Evolutionary conservation across 164 flowering plant species (phyloP).

Genomic region (Platanus orientalis): DNA sequence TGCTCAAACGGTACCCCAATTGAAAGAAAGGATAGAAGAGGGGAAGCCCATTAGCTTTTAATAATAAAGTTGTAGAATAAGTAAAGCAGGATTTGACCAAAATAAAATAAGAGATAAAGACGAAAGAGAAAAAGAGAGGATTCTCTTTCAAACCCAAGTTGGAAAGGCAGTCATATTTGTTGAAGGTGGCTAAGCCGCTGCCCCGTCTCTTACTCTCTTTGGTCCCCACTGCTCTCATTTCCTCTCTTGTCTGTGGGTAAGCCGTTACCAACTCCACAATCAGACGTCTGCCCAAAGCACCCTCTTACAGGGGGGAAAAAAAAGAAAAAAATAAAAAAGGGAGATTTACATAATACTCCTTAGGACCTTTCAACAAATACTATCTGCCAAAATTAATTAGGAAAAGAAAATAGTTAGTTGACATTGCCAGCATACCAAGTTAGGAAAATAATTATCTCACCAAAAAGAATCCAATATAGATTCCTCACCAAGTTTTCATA

Average conservation of each 20-base stretch:
- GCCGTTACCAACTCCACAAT: conserved; percentile 22
- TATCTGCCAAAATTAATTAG: neutral
- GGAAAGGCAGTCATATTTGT: no score
- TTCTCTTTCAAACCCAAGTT: no score
- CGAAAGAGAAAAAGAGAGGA: no score
- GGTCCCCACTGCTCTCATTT: conserved; percentile 15
- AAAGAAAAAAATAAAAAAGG: no score
- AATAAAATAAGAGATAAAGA: no score
- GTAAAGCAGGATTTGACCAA: no score
- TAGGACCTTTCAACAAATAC: conserved; percentile 18
- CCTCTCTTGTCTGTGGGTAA: conserved; percentile 23
- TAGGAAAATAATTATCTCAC: conserved; percentile 16
- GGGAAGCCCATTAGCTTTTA: no score
- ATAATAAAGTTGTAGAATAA: no score
- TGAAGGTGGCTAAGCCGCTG: conserved; percentile 7
- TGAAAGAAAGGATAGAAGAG: no score
- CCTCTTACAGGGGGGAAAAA: neutral
- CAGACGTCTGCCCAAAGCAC: conserved; percentile 23
- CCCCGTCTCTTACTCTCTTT: conserved; percentile 14
- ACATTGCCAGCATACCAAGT: conserved; percentile 17
- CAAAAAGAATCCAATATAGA: conserved; percentile 16
- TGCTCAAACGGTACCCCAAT: no score
- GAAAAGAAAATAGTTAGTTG: conserved; percentile 21
- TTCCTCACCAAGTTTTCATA: conserved; percentile 7
- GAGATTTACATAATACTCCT: conserved; percentile 19